Percentiles rank a stretch among this genome's conserved stretches.
Conservation (phyloP, 257 asterid genomes). For the Phtheirospermum japonicum region DNA sequence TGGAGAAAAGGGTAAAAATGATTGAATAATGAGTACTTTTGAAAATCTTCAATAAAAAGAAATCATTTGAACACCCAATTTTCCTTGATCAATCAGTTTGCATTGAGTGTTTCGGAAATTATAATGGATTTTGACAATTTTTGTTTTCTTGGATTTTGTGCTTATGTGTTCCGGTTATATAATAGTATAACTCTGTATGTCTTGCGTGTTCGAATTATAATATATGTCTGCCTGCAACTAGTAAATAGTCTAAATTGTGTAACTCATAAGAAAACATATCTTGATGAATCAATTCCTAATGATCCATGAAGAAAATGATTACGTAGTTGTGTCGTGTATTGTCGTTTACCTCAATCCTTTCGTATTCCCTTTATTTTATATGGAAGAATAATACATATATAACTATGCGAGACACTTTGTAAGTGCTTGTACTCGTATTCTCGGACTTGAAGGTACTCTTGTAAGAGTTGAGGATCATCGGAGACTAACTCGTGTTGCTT, state of each 20-base stretch:
- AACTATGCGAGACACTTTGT: constrained; percentile 51
- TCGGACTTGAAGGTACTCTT: constrained; percentile 56
- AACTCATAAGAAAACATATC: neutral
- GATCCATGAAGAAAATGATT: neutral
- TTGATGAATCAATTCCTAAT: too few species aligned
- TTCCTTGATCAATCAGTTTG: too few species aligned
- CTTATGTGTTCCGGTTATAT: neutral
- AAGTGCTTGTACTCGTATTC: constrained; percentile 82
- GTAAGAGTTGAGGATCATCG: constrained; percentile 97
- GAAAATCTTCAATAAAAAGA: too few species aligned
- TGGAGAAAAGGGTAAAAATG: too few species aligned
- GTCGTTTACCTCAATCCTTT: constrained; percentile 11
- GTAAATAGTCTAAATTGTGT: constrained; percentile 8
- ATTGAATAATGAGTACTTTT: too few species aligned
- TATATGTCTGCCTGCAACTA: constrained; percentile 3
- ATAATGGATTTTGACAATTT: neutral
- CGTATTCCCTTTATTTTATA: neutral
- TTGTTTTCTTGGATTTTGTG: neutral
- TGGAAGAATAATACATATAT: too few species aligned
- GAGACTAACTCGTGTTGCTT: constrained; percentile 76
- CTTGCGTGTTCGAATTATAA: neutral
- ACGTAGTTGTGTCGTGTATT: constrained; percentile 1
- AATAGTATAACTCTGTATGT: neutral
- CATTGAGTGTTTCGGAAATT: neutral
- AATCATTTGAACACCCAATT: too few species aligned